Evolutionary conservation across 441 rosid genomes (phyloP), one percentile per base, ranked within the genome.

Genomic region (Pelargonium exstipulatum): DNA sequence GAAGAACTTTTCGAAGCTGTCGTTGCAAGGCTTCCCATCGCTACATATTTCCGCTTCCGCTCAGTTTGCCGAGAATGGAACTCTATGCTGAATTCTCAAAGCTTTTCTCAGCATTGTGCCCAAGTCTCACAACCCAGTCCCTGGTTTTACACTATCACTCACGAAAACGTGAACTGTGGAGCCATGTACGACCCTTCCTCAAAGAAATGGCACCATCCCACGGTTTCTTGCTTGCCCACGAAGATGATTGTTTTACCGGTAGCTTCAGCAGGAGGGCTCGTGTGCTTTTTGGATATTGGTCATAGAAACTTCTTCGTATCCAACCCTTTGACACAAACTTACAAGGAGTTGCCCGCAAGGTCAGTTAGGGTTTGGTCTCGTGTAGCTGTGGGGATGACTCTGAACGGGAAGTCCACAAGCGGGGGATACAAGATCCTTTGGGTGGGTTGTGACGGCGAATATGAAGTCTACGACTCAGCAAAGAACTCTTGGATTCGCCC

Each of bases 211-310:
- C 83, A 87, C 84, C 88, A 90, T 65, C 99, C 88, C 0, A 45
- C 91, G 4, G 82, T 89, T 74, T 84, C 92, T 67, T 82, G 78
- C 53, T 83, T 91, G n/a, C 94, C 94, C 37, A 73, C 80, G 18
- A 91, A 91, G 88, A 81, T 78, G 73, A 83, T 88, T 12, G 82
- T 86, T 76, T 71, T 88, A 72, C 99, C 96, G n/a, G 91, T 91
- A 77, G 94, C 97, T 73, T 90, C 97, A 13, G 94, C 95, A 0
- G 99, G 99, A 32, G 99, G 99, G 60, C 85, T 95, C 17, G 92
- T 95, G 57, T 95, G 97, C 85, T 90, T 95, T 85, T 88, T 95
- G 57, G 99, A 94, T 77, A 87, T 89, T 49, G 94, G 96, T 67
- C 97, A 90, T 32, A 76, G 88, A 29, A 90, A 87, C 74, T 95